Conservation (phyloP, 805 yeast genomes). For the Saturnispora gosingensis region DNA sequence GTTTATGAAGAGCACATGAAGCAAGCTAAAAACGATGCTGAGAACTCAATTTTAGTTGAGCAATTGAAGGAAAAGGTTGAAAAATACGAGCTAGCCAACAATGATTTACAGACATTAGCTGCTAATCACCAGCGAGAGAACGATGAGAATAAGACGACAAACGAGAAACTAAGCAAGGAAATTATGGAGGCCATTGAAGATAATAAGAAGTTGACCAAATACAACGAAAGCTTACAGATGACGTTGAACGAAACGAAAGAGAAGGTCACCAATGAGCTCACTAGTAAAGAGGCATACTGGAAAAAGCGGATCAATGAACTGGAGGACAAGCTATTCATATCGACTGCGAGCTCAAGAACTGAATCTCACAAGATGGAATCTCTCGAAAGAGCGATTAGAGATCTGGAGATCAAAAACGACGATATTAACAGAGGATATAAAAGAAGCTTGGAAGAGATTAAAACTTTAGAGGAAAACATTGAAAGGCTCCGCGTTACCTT, state of each 20-base stretch:
- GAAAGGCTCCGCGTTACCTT: conserved; percentile 36
- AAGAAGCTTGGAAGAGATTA: conserved; percentile 50
- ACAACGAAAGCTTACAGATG: conserved; percentile 39
- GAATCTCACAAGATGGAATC: conserved; percentile 40
- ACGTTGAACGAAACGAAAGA: conserved; percentile 40
- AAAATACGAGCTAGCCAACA: conserved; percentile 25
- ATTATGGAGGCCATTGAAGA: conserved; percentile 55
- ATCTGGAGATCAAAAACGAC: conserved; percentile 41
- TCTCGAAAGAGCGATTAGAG: conserved; percentile 45
- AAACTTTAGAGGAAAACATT: conserved; percentile 44
- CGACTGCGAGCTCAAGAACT: conserved; percentile 41
- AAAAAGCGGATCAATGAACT: conserved; percentile 43
- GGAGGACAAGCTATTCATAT: conserved; percentile 40
- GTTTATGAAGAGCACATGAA: conserved; percentile 32
- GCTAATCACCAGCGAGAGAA: conserved; percentile 17
- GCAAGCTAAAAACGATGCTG: conserved; percentile 25
- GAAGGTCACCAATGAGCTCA: conserved; percentile 44
- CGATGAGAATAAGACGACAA: conserved; percentile 13
- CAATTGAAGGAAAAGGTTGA: conserved; percentile 30
- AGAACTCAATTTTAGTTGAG: conserved; percentile 23
- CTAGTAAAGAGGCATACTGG: conserved; percentile 47
- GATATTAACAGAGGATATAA: conserved; percentile 42
- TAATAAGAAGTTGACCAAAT: conserved; percentile 51
- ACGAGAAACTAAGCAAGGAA: conserved; percentile 38
- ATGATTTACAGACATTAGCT: conserved; percentile 25